Conservation (phyloP, 176 grass and related monocot species). For the Aegilops speltoides region DNA sequence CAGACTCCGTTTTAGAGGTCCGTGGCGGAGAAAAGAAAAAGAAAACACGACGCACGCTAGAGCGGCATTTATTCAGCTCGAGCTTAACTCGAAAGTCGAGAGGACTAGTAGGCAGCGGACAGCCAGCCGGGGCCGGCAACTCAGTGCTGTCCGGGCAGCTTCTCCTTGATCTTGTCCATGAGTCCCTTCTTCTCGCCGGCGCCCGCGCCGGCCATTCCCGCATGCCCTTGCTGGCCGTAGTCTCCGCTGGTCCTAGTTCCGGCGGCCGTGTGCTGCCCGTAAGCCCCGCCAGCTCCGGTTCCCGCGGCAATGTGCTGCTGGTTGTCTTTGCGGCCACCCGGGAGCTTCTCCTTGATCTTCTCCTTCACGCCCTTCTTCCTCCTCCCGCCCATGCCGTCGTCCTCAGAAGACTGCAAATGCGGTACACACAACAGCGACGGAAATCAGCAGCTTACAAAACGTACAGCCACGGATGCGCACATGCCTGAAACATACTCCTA, state of each 20-base stretch:
- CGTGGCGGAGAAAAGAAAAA: too few relatives aligned
- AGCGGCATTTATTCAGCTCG: too few relatives aligned
- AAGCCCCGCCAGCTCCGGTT: not conserved
- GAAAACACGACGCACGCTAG: too few relatives aligned
- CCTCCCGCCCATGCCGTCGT: constrained; percentile 56
- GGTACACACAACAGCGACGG: not conserved
- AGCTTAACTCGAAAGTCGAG: too few relatives aligned
- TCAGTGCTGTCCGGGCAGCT: constrained; percentile 28
- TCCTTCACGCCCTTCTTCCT: constrained; percentile 73
- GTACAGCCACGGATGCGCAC: too few relatives aligned
- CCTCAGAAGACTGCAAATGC: constrained; percentile 39
- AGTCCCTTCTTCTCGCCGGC: constrained; percentile 10
- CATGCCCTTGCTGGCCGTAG: constrained; percentile 18
- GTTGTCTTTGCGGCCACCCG: constrained; percentile 13
- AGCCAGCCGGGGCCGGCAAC: not conserved
- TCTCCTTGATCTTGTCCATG: constrained; percentile 29
- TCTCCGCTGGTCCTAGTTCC: not conserved
- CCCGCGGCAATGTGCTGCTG: not conserved
- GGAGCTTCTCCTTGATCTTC: constrained; percentile 74
- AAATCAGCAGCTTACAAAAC: not conserved
- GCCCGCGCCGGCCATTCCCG: not conserved
- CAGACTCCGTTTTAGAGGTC: too few relatives aligned
- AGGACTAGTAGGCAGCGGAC: too few relatives aligned
- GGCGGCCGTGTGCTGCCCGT: not conserved
- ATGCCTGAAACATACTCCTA: too few relatives aligned